phyloP scores from a whole-genome alignment of 257 asterid genomes.

The Solanum tarijense region DNA sequence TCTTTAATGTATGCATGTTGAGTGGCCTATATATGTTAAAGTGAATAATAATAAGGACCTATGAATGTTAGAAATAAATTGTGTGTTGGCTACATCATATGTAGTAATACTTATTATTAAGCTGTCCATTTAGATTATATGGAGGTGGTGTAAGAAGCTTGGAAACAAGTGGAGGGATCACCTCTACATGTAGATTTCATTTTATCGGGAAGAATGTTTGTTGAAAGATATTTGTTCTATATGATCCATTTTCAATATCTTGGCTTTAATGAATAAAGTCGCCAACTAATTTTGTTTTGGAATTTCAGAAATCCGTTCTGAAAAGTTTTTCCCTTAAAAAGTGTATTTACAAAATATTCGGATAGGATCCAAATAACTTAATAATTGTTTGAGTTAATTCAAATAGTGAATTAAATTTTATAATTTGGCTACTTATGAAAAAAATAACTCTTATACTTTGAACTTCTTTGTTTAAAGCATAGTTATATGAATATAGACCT shows the following conservation, averaged over 20 bases:
- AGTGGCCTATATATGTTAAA: not conserved
- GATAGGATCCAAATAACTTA: not conserved
- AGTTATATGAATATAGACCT: not conserved
- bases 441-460: not conserved
- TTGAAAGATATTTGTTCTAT: too few relatives aligned
- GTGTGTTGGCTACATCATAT: not conserved
- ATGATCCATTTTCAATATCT: not conserved
- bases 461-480: not conserved
- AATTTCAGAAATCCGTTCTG: too few relatives aligned
- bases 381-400: too few relatives aligned
- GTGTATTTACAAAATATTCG: not conserved
- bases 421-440: not conserved
- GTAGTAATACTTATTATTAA: not conserved
- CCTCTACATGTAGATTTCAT: not conserved
- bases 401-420: too few relatives aligned
- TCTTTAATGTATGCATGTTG: not conserved
- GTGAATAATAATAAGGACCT: not conserved
- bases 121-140: not conserved
- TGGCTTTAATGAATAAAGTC: too few relatives aligned
- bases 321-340: too few relatives aligned
- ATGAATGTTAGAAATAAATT: not conserved
- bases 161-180: not conserved
- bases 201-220: not conserved
- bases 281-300: not conserved
- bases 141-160: not conserved